Base-by-base conservation (phyloP, 805 yeast species). In the Scheffersomyces lignosus region DNA sequence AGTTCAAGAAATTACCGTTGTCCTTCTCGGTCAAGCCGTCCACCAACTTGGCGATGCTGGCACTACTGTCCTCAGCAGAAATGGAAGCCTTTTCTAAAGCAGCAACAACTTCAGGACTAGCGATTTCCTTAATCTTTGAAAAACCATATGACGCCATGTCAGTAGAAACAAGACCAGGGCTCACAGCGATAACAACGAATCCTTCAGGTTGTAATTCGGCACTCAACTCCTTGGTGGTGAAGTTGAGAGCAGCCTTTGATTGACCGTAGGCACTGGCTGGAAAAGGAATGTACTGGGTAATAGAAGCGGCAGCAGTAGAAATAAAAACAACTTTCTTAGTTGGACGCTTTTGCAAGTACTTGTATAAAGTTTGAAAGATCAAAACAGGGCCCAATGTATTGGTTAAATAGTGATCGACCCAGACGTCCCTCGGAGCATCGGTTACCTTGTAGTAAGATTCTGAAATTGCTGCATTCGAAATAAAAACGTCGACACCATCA, bases 101-200 rank as follows among this genome's bases (percentile, higher is more conserved):
- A 10, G 34, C 40, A 13, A 14, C 25, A 12, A 12, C 17, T 6
- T 29, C 32, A n/a, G 26, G 23, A n/a, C n/a, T n/a, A 14, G 14
- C 17, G 4, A 9, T 13, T 8, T 18, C 18, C n/a, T 4, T n/a
- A 14, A 18, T 17, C 18, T 2, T 16, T n/a, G 5, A 32, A 16
- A 31, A 5, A 24, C 33, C 43, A 14, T 15, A 27, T 3, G 22
- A 36, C 4, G 54, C 59, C 61, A 59, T 55, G 32, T 68, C 72
- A 24, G 66, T 62, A n/a, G 36, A n/a, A 10, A 70, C 71, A 8
- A 54, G 24, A 26, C 75, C 74, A 0, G 76, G 76, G 34, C 64
- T 66, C 10, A 66, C 10, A 9, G 66, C 44, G 15, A 63, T 43
- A 27, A 60, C 51, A 8, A 48, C 55, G 38, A 54, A 61, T 1